Evolutionary conservation across 257 asterid genomes (phyloP).

Genomic region (Primulina huaijiensis): DNA sequence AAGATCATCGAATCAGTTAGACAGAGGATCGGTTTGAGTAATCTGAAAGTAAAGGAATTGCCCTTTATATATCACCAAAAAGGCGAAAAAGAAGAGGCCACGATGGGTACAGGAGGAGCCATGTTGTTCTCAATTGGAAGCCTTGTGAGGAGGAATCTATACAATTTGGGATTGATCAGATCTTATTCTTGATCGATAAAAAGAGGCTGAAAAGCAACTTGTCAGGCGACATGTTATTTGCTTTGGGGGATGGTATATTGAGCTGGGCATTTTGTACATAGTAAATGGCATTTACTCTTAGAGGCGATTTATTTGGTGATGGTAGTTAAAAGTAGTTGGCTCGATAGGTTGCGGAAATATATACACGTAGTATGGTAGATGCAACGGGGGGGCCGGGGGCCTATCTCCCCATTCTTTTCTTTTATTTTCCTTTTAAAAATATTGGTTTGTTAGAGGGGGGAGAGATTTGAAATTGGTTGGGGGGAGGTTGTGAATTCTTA

Average conservation of each 20-base stretch:
- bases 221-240: constrained; percentile 35
- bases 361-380: constrained; percentile 30
- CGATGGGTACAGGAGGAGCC: constrained; percentile 60
- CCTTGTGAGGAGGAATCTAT: constrained; percentile 76
- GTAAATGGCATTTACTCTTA: constrained; percentile 22
- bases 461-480: constrained; percentile 19
- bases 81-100: constrained; percentile 39
- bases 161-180: constrained; percentile 77
- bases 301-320: constrained; percentile 28
- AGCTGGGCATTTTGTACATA: constrained; percentile 37
- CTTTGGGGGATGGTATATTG: constrained; percentile 18
- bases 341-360: constrained; percentile 18
- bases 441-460: background rate
- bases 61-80: constrained; percentile 52
- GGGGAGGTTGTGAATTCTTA: background rate
- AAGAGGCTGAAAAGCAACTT: background rate
- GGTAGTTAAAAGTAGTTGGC: constrained; percentile 36
- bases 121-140: constrained; percentile 79
- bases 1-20: constrained; percentile 64
- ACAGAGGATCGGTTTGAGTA: constrained; percentile 56
- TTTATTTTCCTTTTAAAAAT: background rate
- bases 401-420: constrained; percentile 24
- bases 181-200: constrained; percentile 47
- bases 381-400: constrained; percentile 35
- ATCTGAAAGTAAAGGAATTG: constrained; percentile 71